Base-by-base conservation (phyloP, 129 eudicot species). In the Ambrosia artemisiifolia region DNA sequence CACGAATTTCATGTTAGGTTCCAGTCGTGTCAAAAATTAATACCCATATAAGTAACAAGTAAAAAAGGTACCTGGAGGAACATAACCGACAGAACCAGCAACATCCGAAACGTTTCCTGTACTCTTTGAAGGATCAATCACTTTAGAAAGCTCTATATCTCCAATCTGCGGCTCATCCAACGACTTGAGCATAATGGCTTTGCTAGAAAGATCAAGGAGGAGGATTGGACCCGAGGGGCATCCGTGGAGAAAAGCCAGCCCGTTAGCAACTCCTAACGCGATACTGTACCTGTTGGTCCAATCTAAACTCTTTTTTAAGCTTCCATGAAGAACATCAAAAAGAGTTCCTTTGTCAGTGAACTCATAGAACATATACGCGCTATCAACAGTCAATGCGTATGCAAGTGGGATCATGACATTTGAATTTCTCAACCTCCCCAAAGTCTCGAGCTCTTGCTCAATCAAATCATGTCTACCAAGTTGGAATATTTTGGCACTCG, bases 351-450 rank as follows among this genome's bases (percentile, higher is more conserved):
- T 80, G 0, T 85, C 83, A 64, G 80, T 38, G 54, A 59, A 87
- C 3, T 93, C 98, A 43, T 93, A 93, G 59, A 87, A 74, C 11
- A 93, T 84, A 75, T 89, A 93, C 5, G 91, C 95, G 40, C 77
- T 85, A 56, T 90, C 83, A 8, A n/a, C 47, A 24, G 90, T 86
- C 84, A 93, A 77, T 2, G 86, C 81, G 36, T 90, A 90, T 1
- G 92, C 98, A 57, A 93, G 86, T 48, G 98, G 96, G 13, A 82
- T 74, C 98, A 93, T 93, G 49, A 90, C 83, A 69, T 87, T 89
- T 1, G 98, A 93, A 74, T 84, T 89, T 73, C 77, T 87, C 73
- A 87, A 64, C 83, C 82, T 87, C 72, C 95, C 96, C 14, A 93
- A 76, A 59, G 63, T 80, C 63, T 71, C 76, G 0, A 93, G 83